Evolutionary conservation across 805 yeast species (phyloP).

Genomic region (Yamadazyma insecticola): DNA sequence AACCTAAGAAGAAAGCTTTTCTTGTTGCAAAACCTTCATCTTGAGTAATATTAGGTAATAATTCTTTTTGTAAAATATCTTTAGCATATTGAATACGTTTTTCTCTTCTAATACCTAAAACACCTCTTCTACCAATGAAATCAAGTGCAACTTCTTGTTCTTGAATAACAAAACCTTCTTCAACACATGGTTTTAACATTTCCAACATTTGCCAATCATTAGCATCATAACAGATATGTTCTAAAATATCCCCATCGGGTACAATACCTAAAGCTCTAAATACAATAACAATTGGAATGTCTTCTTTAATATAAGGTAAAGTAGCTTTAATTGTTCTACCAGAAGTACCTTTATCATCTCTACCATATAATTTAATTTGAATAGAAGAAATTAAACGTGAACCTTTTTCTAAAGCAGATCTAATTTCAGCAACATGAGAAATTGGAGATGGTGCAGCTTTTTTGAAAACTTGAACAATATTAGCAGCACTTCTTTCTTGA

Average conservation of each 20-base stretch:
- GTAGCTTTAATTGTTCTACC: conserved; percentile 93
- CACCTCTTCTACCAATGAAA: conserved; percentile 97
- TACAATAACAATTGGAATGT: conserved; percentile 93
- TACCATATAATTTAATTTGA: conserved; percentile 88
- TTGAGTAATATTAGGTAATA: conserved; percentile 95
- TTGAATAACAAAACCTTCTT: conserved; percentile 97
- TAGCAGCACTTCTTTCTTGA: conserved; percentile 97
- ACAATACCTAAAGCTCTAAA: conserved; percentile 98
- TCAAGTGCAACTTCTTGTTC: conserved; percentile 97
- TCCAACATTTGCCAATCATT: conserved; percentile 99
- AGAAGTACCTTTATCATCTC: conserved; percentile 63
- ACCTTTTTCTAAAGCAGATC: conserved; percentile 96
- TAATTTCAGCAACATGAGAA: conserved; percentile 92
- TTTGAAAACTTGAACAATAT: conserved; percentile 96
- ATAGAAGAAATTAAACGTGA: conserved; percentile 89
- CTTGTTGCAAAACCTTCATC: conserved; percentile 95
- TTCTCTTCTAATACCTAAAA: conserved; percentile 92
- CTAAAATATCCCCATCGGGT: conserved; percentile 98
- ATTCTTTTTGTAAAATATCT: conserved; percentile 93
- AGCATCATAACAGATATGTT: conserved; percentile 96
- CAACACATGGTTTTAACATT: conserved; percentile 98
- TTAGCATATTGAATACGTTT: conserved; percentile 98
- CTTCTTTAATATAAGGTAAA: conserved; percentile 92
- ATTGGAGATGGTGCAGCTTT: conserved; percentile 97
- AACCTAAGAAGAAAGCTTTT: conserved; percentile 95